These are phyloP conservation scores for Wolfiporia cocos DNA, from an alignment of 1,284 basidiomycete genomes.

Conservation along the genomic window DNA sequence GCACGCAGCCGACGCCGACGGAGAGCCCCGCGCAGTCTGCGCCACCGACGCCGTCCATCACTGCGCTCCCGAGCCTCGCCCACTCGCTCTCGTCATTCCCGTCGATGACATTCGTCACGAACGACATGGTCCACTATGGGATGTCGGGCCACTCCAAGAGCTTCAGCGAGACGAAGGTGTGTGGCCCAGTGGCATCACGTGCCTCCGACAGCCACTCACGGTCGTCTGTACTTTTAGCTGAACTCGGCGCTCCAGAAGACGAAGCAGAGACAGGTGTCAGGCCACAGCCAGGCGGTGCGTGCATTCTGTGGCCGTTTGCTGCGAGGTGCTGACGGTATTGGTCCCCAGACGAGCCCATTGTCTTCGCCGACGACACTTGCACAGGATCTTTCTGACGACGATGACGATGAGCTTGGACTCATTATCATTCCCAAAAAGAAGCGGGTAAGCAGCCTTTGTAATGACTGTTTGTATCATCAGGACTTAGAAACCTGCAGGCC, in stretches of 20 bases:
- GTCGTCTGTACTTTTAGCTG: constrained; percentile 14
- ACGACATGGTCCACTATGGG: constrained; percentile 29
- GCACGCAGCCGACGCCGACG: constrained; percentile 11
- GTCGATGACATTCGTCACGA: constrained; percentile 25
- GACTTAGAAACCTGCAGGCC: no score
- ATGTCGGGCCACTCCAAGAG: constrained; percentile 20
- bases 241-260: constrained; percentile 22
- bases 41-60: constrained; percentile 15
- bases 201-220: constrained; percentile 3
- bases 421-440: no score
- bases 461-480: no score
- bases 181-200: not conserved
- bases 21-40: constrained; percentile 4
- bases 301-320: no score
- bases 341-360: no score
- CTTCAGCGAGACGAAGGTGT: constrained; percentile 25
- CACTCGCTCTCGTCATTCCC: constrained; percentile 28
- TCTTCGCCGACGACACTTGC: no score
- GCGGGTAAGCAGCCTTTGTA: no score
- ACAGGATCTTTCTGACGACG: no score
- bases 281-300: constrained; percentile 11
- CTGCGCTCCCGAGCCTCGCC: constrained; percentile 25
- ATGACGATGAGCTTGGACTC: no score
- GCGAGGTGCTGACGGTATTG: no score
- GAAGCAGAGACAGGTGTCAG: constrained; percentile 18